These are phyloP conservation scores for Termitomyces sp. DNA, from an alignment of 768 basidiomycete genomes.

Conservation along the genomic window DNA sequence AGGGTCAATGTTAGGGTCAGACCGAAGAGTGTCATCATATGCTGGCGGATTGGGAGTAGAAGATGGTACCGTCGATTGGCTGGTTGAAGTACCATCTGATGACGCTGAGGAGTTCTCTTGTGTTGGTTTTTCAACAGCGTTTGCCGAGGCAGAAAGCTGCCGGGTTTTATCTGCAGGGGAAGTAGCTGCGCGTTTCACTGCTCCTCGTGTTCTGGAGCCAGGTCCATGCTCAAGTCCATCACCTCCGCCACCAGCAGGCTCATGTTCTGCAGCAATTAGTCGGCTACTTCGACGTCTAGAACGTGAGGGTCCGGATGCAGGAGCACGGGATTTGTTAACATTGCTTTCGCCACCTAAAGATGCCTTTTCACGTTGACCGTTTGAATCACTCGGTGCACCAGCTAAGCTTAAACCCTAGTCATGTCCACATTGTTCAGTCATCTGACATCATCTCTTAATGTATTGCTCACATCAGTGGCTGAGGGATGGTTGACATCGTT, in stretches of 20 bases:
- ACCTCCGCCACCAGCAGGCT: neutral
- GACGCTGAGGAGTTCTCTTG: slow-evolving; percentile 8
- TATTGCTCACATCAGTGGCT: neutral
- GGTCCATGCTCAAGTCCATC: slow-evolving; percentile 2
- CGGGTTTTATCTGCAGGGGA: slow-evolving; percentile 4
- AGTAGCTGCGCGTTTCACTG: slow-evolving; percentile 7
- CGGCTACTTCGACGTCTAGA: slow-evolving; percentile 12
- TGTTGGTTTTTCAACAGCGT: slow-evolving; percentile 5
- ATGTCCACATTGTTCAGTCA: neutral
- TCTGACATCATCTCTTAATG: neutral
- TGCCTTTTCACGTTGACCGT: neutral
- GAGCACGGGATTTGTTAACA: neutral
- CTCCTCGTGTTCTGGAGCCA: slow-evolving; percentile 10
- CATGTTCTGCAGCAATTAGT: neutral
- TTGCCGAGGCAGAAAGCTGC: slow-evolving; percentile 6
- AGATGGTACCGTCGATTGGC: neutral
- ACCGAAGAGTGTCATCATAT: neutral
- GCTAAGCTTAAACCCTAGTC: slow-evolving; percentile 10
- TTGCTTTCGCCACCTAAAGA: neutral
- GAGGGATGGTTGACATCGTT: neutral
- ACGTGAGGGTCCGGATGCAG: slow-evolving; percentile 8
- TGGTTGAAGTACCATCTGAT: slow-evolving; percentile 1
- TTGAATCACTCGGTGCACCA: neutral
- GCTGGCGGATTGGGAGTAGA: neutral
- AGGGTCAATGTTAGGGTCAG: slow-evolving; percentile 14